A percentile compares a stretch with the other conserved stretches of the same genome.
Evolutionary conservation across 495 filamentous ascomycete genomes (phyloP).

Genomic region (Pseudomonodictys pantanalensis): DNA sequence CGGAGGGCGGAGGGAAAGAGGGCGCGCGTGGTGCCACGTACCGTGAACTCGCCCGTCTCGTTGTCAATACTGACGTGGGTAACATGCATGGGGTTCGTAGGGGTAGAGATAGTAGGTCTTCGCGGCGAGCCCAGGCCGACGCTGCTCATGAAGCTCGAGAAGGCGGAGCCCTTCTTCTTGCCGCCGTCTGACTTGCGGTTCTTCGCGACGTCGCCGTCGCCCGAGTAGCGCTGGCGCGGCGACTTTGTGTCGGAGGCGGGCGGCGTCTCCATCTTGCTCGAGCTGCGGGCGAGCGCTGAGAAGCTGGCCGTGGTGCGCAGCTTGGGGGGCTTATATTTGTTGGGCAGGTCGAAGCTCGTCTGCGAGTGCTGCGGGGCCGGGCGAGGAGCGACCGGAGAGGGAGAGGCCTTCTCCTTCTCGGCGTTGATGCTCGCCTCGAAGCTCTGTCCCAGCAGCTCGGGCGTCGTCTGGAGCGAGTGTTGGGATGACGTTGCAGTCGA

Average conservation of each 20-base stretch:
- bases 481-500: neutral
- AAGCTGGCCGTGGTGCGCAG: conserved; percentile 82
- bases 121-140: conserved; percentile 79
- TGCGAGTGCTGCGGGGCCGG: conserved; percentile 19
- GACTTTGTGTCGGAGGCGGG: neutral
- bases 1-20: conserved; percentile 3
- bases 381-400: conserved; percentile 8
- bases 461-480: conserved; percentile 13
- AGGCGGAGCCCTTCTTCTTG: conserved; percentile 80
- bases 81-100: conserved; percentile 95
- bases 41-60: conserved; percentile 93
- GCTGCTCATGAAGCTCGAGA: conserved; percentile 92
- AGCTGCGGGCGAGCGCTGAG: conserved; percentile 54
- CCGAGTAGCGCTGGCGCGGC: conserved; percentile 74
- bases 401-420: neutral
- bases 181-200: conserved; percentile 47
- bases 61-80: conserved; percentile 98
- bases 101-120: conserved; percentile 87
- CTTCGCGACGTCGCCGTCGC: conserved; percentile 63
- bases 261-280: no score
- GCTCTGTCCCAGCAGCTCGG: conserved; percentile 29
- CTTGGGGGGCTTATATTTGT: conserved; percentile 42
- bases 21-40: conserved; percentile 49
- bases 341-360: conserved; percentile 7
- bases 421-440: conserved; percentile 25